Conservation (phyloP, 208 protist genomes). For the Trypanosoma brucei region DNA sequence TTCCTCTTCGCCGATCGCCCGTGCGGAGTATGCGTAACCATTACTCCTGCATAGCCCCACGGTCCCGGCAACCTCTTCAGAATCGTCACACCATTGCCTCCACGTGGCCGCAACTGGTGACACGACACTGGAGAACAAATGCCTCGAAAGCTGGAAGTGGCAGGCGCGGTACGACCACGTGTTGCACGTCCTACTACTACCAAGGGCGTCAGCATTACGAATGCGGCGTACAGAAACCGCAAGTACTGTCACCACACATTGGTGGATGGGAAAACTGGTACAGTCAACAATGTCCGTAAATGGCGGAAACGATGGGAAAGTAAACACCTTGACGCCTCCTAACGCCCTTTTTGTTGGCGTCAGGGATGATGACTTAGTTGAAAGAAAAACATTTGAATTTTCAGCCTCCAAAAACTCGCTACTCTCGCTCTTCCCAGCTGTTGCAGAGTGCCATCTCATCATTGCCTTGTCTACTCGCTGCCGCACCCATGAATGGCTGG, state of each 20-base stretch:
- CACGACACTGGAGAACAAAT: conserved; percentile 20
- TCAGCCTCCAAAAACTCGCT: no score
- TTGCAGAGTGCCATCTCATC: conserved; percentile 1
- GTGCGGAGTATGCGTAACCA: conserved; percentile 21
- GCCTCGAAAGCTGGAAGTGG: conserved; percentile 28
- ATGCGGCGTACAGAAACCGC: conserved; percentile 1
- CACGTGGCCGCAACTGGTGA: not conserved
- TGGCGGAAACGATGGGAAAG: conserved; percentile 16
- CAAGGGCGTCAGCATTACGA: not conserved
- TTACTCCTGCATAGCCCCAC: conserved; percentile 2
- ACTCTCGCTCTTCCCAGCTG: no score
- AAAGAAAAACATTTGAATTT: no score
- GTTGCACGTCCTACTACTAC: no score
- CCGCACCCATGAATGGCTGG: conserved; percentile 5
- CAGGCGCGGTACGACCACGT: not conserved
- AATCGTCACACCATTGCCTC: not conserved
- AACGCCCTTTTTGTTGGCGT: no score
- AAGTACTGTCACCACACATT: conserved; percentile 19
- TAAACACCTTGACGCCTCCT: not conserved
- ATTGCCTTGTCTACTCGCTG: conserved; percentile 12
- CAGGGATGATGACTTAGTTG: no score
- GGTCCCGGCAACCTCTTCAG: not conserved
- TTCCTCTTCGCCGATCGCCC: conserved; percentile 40
- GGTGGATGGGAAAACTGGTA: conserved; percentile 5
- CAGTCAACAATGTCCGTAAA: conserved; percentile 10